These are phyloP conservation scores for Phytomonas sp. DNA, from an alignment of 208 protist genomes.

Conservation along the genomic window DNA sequence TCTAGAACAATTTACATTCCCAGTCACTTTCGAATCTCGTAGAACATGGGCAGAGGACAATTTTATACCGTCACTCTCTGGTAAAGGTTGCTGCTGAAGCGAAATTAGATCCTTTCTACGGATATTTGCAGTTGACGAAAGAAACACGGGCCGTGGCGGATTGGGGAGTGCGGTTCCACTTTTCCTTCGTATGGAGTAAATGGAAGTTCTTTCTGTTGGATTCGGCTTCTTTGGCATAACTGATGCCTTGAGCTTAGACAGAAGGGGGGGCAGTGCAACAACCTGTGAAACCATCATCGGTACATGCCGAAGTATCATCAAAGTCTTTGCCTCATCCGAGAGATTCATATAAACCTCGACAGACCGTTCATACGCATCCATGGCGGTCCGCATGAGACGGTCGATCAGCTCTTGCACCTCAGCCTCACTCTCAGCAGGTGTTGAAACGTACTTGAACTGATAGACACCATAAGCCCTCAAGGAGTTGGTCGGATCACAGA, in stretches of 20 bases:
- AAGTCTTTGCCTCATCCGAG: not conserved
- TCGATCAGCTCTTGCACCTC: constrained; percentile 26
- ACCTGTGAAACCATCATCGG: not conserved
- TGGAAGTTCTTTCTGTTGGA: not conserved
- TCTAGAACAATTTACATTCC: not conserved
- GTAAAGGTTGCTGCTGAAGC: not conserved
- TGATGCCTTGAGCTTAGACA: not conserved
- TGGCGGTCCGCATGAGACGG: constrained; percentile 26
- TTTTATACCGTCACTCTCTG: not conserved
- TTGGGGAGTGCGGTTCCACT: not conserved
- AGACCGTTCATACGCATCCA: constrained; percentile 19
- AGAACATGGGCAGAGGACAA: not conserved
- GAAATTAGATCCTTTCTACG: not conserved
- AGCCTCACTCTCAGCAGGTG: constrained; percentile 25
- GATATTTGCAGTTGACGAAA: not conserved
- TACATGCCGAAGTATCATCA: not conserved
- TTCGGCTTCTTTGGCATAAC: not conserved
- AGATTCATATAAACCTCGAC: not conserved
- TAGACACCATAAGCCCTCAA: constrained; percentile 55
- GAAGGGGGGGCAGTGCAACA: not conserved
- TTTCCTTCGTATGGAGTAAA: not conserved
- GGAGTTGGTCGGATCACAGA: constrained; percentile 57
- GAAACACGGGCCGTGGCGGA: not conserved
- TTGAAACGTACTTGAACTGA: constrained; percentile 37
- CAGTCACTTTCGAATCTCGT: not conserved